Evolutionary conservation across 306 rosid species (phyloP), one percentile per base, ranked within the genome.

Genomic region (Comarum palustre): DNA sequence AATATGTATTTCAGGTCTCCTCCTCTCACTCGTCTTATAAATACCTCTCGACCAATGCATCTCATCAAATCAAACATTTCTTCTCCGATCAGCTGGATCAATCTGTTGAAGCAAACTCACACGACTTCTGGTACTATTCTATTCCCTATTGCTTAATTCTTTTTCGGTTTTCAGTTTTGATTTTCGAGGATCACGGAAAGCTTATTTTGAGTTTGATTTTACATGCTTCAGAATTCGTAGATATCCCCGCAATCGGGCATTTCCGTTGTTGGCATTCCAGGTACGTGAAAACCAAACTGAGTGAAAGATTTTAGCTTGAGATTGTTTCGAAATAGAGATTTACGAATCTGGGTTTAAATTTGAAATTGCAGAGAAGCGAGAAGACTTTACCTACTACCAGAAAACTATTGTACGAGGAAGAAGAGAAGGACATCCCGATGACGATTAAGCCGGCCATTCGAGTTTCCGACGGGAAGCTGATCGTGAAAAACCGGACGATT

Each of bases 371-470:
- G 98, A 74, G 38, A 75, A 66, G 16, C 14, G 64, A 73, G 47
- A 24, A 4, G 1, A 36, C 58, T 36, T 24, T 52, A 43, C 38
- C n/a, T n/a, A n/a, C 64, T 8, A 24, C 34, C 1, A 64, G 68
- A 55, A 63, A 78, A 58, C 43, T 8, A 39, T 0, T 66, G 6
- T 9, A 38, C 41, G 41, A 38, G 8, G 34, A 31, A 31, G 8
- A 39, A 51, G 67, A 4, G 0, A 77, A 55, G 59, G 74, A 72
- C 50, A 93, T 3, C 14, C 58, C 58, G 27, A 58, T 94, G 99
- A 94, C 99, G 39, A 94, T 94, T 74, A 94, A 84, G 66, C 85
- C 82, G 25, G 78, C 81, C 7, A 80, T 94, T 61, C 79, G 91
- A 32, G 82, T 91, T 59, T 79, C 89, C 42, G 92, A 89, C 4